Evolutionary conservation across 2,329 filamentous ascomycete species (phyloP).

Genomic region (Leptographium lundbergii): DNA sequence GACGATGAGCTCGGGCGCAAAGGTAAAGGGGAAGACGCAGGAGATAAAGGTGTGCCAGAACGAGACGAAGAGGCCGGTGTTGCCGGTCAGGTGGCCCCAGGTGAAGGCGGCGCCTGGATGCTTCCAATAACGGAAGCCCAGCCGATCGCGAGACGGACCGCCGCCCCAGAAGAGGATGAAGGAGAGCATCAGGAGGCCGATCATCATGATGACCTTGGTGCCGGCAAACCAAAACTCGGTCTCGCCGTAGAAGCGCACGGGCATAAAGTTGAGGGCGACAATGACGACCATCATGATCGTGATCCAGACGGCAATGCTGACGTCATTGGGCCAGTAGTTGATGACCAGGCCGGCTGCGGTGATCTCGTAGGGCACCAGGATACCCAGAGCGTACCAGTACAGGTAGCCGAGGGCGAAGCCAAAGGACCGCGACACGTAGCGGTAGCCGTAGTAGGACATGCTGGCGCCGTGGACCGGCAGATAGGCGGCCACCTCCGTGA

Average conservation of each 20-base stretch:
- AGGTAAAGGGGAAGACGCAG: slow-evolving; percentile 35
- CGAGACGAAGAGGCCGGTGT: slow-evolving; percentile 25
- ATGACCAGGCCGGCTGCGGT: slow-evolving; percentile 45
- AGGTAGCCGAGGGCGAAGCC: slow-evolving; percentile 36
- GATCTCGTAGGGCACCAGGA: slow-evolving; percentile 34
- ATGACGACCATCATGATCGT: slow-evolving; percentile 7
- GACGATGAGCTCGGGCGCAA: slow-evolving; percentile 37
- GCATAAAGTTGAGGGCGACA: slow-evolving; percentile 2
- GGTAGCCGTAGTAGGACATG: slow-evolving; percentile 32
- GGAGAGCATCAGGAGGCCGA: slow-evolving; percentile 23
- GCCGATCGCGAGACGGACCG: neutral
- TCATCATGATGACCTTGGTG: slow-evolving; percentile 33
- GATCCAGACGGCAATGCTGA: slow-evolving; percentile 39
- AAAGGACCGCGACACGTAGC: slow-evolving; percentile 30
- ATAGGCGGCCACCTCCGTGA: slow-evolving; percentile 49
- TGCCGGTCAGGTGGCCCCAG: slow-evolving; percentile 22
- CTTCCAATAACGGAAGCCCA: slow-evolving; percentile 10
- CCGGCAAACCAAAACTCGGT: slow-evolving; percentile 9
- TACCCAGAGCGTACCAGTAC: slow-evolving; percentile 35
- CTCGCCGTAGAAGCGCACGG: slow-evolving; percentile 10
- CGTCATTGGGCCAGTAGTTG: slow-evolving; percentile 36
- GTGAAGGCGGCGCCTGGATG: slow-evolving; percentile 29
- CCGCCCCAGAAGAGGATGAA: slow-evolving; percentile 31
- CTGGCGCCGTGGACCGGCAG: slow-evolving; percentile 41
- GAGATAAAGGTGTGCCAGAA: slow-evolving; percentile 29